Evolutionary conservation across 1,139 yeast species (phyloP), one percentile per base, ranked within the genome.

Genomic region (Candida buenavistaensis): DNA sequence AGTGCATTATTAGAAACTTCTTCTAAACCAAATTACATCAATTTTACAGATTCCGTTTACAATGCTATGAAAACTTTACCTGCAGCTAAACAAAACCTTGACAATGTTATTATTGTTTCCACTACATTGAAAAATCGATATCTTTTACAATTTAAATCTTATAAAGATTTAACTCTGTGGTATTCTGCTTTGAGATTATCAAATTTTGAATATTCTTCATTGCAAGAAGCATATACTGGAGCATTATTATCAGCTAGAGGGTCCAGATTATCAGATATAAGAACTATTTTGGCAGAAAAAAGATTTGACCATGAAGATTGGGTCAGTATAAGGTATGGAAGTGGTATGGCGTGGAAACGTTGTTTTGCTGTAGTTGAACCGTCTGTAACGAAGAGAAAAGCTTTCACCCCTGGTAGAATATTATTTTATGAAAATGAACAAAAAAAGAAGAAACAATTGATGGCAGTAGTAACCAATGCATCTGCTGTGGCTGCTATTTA

Each of bases 311-410:
- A 88, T 53, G 96, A 88, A 57, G 96, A 90, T 52, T 90, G 96
- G 97, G 89, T 86, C 24, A 78, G 90, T 58, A 95, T 92, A 16
- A 72, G 97, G 46, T 90, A 90, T 58, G 97, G 97, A 11, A 78
- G 94, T 12, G 98, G 98, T 23, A 88, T 88, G 95, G 96, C 97
- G 1, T 92, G 97, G 97, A 86, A 84, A 54, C 74, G 95, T 44
- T 90, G 96, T 55, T 92, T 77, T 68, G 92, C 95, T 1, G 96
- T 89, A n/a, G 77, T 90, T 38, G 88, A 90, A 42, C 97, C 96
- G 6, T 59, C 67, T 24, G 40, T 64, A 62, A 6, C 64, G 52
- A 60, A 80, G 57, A 57, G 78, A 57, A 65, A 52, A 43, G 70
- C 64, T 51, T 66, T 73, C 44, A 50, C 62, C 21, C 68, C 81